Evolutionary conservation across 1,284 basidiomycete species (phyloP).

Genomic region (Pseudozyma sp.): DNA sequence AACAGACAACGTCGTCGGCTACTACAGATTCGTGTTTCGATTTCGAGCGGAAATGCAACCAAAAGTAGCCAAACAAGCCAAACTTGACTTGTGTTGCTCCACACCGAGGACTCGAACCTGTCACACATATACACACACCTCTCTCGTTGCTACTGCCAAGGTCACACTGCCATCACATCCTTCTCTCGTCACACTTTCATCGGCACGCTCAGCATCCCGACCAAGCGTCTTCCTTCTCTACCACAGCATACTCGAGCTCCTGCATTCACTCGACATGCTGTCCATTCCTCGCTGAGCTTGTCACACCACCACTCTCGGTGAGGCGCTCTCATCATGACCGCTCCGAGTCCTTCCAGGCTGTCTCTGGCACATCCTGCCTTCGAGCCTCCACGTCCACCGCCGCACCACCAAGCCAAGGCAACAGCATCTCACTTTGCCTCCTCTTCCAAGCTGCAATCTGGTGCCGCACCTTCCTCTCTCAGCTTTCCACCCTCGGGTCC

Average conservation of each 20-base stretch:
- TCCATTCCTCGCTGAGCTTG: neutral
- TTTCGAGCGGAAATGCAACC: too few relatives aligned
- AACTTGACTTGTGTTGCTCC: too few relatives aligned
- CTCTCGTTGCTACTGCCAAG: too few relatives aligned
- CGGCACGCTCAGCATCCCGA: neutral
- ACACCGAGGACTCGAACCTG: too few relatives aligned
- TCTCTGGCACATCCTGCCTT: conserved; percentile 1
- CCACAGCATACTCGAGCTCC: neutral
- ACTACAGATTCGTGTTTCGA: too few relatives aligned
- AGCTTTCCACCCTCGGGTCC: conserved; percentile 27
- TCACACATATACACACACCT: too few relatives aligned
- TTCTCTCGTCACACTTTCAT: neutral
- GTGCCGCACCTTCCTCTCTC: neutral
- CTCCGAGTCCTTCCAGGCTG: conserved; percentile 4
- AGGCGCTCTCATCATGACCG: conserved; percentile 8
- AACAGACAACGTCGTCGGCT: too few relatives aligned
- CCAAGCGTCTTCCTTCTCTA: neutral
- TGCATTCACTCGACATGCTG: conserved; percentile 3
- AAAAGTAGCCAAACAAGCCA: too few relatives aligned
- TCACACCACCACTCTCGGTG: neutral
- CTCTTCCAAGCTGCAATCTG: conserved; percentile 1
- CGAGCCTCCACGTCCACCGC: conserved; percentile 14
- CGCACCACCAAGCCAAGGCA: neutral
- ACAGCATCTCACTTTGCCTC: conserved; percentile 8
- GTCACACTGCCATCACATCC: too few relatives aligned